A percentile compares a stretch with the other conserved stretches of the same genome.
These are phyloP conservation scores for Golubevia sp. DNA, from an alignment of 1,284 basidiomycete genomes.

Conservation along the genomic window DNA sequence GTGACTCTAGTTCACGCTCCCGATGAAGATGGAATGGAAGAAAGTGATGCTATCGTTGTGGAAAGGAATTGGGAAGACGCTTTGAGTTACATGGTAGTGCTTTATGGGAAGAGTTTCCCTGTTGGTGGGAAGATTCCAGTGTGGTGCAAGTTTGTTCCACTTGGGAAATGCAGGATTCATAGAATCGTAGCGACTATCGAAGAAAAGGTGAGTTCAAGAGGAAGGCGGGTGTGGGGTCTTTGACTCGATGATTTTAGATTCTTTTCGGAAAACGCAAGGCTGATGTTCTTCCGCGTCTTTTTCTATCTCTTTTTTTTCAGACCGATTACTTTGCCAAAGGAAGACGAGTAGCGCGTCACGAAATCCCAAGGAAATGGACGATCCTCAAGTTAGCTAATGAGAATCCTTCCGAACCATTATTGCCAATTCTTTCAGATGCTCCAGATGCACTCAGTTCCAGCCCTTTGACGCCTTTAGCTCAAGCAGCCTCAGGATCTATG, in stretches of 20 bases:
- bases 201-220: conserved; percentile 69
- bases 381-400: conserved; percentile 73
- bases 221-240: too few relatives aligned
- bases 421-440: conserved; percentile 71
- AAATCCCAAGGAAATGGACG: conserved; percentile 71
- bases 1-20: conserved; percentile 79
- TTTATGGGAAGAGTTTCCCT: conserved; percentile 70
- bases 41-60: conserved; percentile 79
- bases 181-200: conserved; percentile 79
- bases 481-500: conserved; percentile 33
- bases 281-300: conserved; percentile 1
- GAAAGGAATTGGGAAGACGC: conserved; percentile 91
- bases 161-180: conserved; percentile 82
- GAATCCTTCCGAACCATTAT: conserved; percentile 67
- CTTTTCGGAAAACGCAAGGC: conserved; percentile 5
- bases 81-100: conserved; percentile 77
- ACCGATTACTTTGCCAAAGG: conserved; percentile 65
- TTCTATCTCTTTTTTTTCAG: conserved; percentile 24
- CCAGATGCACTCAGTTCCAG: conserved; percentile 62
- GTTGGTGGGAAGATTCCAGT: conserved; percentile 83
- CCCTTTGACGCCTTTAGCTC: conserved; percentile 62
- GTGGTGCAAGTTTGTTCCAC: conserved; percentile 79
- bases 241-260: conserved; percentile 1
- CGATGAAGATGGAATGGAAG: conserved; percentile 67
- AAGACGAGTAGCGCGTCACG: conserved; percentile 73